phyloP scores from a whole-genome alignment of 768 basidiomycete genomes.

The Amanita inopinata region DNA sequence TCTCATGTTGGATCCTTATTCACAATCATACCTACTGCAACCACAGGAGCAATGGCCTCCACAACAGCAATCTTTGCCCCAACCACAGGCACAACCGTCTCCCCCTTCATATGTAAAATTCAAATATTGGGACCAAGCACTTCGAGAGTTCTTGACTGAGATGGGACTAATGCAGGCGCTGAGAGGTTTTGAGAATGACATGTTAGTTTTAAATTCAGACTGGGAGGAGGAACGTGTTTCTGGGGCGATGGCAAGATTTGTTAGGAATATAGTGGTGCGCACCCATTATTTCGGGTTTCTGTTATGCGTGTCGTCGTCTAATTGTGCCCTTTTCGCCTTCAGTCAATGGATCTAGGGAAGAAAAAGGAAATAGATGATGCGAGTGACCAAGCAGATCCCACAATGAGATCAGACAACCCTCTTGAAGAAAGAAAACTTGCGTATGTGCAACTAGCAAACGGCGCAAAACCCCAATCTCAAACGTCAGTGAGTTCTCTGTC shows the following conservation, averaged over 20 bases:
- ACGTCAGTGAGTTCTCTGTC: constrained; percentile 40
- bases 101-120: constrained; percentile 27
- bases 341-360: background rate
- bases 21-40: no score
- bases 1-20: no score
- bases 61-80: no score
- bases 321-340: constrained; percentile 15
- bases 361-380: constrained; percentile 4
- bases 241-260: constrained; percentile 41
- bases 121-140: constrained; percentile 51
- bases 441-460: constrained; percentile 43
- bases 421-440: constrained; percentile 65
- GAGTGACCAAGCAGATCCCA: background rate
- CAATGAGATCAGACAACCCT: no score
- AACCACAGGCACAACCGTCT: constrained; percentile 23
- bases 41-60: no score
- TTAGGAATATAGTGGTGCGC: constrained; percentile 42
- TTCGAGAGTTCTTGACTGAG: constrained; percentile 43
- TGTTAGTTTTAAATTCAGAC: constrained; percentile 56
- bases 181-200: constrained; percentile 58
- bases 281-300: background rate
- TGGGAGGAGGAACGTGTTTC: constrained; percentile 56
- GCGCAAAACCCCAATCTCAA: constrained; percentile 39
- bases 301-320: background rate
- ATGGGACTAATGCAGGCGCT: constrained; percentile 50